Evolutionary conservation across 208 protist species (phyloP).

Genomic region (Leishmania guyanensis): DNA sequence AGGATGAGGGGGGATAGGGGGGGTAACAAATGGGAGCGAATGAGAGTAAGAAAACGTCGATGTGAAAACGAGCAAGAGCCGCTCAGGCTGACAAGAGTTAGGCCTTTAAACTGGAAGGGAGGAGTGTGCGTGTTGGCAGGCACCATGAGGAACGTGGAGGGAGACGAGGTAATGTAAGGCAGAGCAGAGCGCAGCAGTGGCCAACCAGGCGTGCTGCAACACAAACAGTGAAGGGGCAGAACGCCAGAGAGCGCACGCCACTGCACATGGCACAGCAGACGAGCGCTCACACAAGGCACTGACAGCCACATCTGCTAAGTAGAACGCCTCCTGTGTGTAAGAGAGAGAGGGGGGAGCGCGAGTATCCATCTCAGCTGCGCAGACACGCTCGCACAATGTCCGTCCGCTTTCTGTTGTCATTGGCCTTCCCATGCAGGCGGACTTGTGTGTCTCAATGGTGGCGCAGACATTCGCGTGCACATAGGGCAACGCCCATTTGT

Average conservation of each 20-base stretch:
- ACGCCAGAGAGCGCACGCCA: not conserved
- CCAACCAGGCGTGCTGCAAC: not conserved
- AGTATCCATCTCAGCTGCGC: not conserved
- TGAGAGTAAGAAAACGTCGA: not conserved
- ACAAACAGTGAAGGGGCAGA: not conserved
- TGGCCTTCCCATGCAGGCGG: not conserved
- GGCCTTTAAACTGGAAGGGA: not conserved
- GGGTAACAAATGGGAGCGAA: not conserved
- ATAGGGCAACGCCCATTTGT: not conserved
- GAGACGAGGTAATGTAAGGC: not conserved
- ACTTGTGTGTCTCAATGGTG: not conserved
- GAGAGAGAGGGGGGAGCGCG: not conserved
- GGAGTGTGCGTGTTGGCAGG: not conserved
- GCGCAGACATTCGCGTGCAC: not conserved
- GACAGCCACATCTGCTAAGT: not conserved
- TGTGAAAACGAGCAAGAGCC: not conserved
- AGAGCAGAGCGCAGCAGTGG: not conserved
- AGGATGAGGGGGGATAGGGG: not conserved
- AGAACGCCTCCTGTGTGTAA: not conserved
- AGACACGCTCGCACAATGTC: too few species aligned
- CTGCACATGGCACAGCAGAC: not conserved
- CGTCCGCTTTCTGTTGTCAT: not conserved
- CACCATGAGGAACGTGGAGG: not conserved
- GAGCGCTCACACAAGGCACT: not conserved
- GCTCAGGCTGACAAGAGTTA: not conserved